These are phyloP conservation scores for Calonectria multiphialidica DNA, from an alignment of 2,329 filamentous ascomycete genomes.

Conservation along the genomic window DNA sequence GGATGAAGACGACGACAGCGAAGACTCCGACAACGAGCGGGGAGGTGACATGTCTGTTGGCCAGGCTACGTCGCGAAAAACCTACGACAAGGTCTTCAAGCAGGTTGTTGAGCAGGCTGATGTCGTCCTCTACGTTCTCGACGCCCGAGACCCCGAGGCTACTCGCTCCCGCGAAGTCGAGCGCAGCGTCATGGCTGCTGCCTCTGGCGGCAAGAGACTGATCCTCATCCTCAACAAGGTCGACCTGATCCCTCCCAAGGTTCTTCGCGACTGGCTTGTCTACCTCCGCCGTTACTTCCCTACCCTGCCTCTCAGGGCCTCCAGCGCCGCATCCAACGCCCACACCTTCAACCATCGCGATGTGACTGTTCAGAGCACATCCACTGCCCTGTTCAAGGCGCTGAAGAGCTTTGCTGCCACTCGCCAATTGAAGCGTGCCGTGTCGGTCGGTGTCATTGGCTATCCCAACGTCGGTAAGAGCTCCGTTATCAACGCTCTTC, in stretches of 20 bases:
- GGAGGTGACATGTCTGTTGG: slow-evolving; percentile 63
- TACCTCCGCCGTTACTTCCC: slow-evolving; percentile 92
- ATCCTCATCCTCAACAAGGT: slow-evolving; percentile 97
- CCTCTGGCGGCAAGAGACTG: slow-evolving; percentile 84
- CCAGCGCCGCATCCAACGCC: slow-evolving; percentile 84
- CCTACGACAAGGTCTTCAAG: slow-evolving; percentile 97
- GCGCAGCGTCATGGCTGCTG: slow-evolving; percentile 90
- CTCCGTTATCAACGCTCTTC: slow-evolving; percentile 94
- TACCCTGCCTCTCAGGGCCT: slow-evolving; percentile 88
- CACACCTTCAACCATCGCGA: slow-evolving; percentile 94
- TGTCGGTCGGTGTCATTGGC: slow-evolving; percentile 93
- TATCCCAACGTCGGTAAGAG: slow-evolving; percentile 98
- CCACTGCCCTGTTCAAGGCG: slow-evolving; percentile 86
- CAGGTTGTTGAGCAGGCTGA: slow-evolving; percentile 90
- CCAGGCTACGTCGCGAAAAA: slow-evolving; percentile 78
- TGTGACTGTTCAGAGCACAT: slow-evolving; percentile 87
- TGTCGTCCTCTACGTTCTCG: slow-evolving; percentile 92
- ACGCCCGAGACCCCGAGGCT: slow-evolving; percentile 91
- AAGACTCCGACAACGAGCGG: slow-evolving; percentile 67
- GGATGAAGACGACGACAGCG: slow-evolving; percentile 58
- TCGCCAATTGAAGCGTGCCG: slow-evolving; percentile 87
- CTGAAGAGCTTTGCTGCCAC: slow-evolving; percentile 89
- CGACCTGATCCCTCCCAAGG: slow-evolving; percentile 85
- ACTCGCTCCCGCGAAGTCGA: slow-evolving; percentile 93
- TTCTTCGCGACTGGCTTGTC: slow-evolving; percentile 86